Base-by-base conservation (phyloP, 108 stramenopile species). In the Conticribra weissflogii region DNA sequence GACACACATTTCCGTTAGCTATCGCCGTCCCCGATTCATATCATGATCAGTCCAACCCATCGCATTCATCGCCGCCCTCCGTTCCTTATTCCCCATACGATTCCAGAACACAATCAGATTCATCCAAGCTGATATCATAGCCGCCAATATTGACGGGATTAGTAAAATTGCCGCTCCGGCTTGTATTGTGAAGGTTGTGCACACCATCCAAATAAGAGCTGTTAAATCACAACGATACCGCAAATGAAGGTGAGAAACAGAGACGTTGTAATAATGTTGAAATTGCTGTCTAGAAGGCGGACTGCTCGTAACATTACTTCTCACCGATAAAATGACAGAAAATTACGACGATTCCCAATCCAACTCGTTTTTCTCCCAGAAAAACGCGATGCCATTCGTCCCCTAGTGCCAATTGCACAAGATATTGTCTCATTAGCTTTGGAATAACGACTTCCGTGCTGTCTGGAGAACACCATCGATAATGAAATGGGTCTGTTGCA, bases 331-430 rank as follows among this genome's bases (percentile, higher is more conserved):
- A 71, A 63, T 83, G 72, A 56, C 72, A 65, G 14, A 68, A 51
- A 2, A 76, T 59, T 16, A 81, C 78, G 8, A 72, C 60, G 54
- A 84, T 81, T 18, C 89, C 92, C 53, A 93, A 71, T 44, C 82
- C 88, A 21, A 90, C 81, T 8, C 88, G 84, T 47, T 70, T 73
- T 67, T 93, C 92, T 29, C 72, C 70, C 41, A 93, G 61, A 63
- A 88, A 84, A 30, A 90, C 83, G 23, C 92, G 83, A 34, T 84
- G 74, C 92, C 92, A 93, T 66, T 93, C 92, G 53, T 89, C 86
- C 3, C 85, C 71, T 53, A 91, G 72, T 7, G 84, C 72, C 29
- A 81, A 29, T 53, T 88, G 85, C 28, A 86, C 52, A 49, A 91
- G 48, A 31, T 81, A 84, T 28, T 72, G 63, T 36, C 80, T 81